A percentile compares a stretch with the other conserved stretches of the same genome.
phyloP scores from a whole-genome alignment of 106 monocot species.

The Dendrobium nobile region DNA sequence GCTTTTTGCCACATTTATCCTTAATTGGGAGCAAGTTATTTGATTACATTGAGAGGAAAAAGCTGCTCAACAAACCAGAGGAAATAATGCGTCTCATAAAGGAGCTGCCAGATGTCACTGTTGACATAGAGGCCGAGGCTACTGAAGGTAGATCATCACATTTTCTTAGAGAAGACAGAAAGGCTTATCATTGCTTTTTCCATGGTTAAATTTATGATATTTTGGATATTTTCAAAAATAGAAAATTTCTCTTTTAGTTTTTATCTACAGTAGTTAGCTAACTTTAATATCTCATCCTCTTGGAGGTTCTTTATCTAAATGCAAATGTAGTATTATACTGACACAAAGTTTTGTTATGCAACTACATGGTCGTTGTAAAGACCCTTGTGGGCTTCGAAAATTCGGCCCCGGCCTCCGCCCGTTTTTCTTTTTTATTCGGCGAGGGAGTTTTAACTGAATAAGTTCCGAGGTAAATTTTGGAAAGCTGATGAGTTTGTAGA shows the following conservation, averaged over 20 bases:
- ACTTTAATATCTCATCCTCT: background rate
- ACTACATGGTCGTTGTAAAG: too few relatives aligned
- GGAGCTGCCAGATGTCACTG: constrained; percentile 52
- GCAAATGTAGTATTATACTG: too few relatives aligned
- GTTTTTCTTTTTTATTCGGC: too few relatives aligned
- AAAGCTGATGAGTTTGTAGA: too few relatives aligned
- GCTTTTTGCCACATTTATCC: constrained; percentile 19
- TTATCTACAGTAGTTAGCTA: background rate
- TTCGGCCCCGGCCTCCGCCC: too few relatives aligned
- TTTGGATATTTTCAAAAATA: background rate
- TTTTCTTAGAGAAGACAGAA: background rate
- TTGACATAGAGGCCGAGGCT: constrained; percentile 24
- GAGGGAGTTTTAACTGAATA: too few relatives aligned
- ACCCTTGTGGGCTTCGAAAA: too few relatives aligned
- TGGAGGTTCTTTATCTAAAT: background rate
- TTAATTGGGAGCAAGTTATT: constrained; percentile 50
- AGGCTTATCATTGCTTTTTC: background rate
- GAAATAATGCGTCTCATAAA: constrained; percentile 50
- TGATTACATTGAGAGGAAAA: constrained; percentile 55
- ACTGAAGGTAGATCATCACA: constrained; percentile 3
- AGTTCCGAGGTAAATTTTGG: too few relatives aligned
- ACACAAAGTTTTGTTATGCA: too few relatives aligned
- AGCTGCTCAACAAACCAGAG: constrained; percentile 36
- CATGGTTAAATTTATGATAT: background rate
- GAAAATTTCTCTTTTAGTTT: background rate